Conservation (phyloP, 1,284 basidiomycete species). For the Cerioporus squamosus region DNA sequence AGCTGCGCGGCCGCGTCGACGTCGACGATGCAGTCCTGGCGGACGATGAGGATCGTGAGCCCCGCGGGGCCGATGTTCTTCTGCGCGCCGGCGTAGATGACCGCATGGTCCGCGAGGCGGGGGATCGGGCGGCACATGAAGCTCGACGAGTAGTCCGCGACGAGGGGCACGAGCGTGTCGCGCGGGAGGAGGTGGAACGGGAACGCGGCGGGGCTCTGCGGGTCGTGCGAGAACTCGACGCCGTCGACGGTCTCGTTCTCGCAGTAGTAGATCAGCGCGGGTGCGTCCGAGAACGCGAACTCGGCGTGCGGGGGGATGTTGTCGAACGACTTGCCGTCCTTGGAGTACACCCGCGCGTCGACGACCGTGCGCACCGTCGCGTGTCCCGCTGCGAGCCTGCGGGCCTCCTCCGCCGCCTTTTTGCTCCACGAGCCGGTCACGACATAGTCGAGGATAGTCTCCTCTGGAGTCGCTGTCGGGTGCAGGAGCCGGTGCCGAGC, state of each 20-base stretch:
- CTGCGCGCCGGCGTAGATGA: constrained; percentile 98
- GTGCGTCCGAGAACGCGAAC: constrained; percentile 80
- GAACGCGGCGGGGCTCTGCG: constrained; percentile 67
- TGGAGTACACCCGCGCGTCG: constrained; percentile 64
- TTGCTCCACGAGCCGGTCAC: constrained; percentile 92
- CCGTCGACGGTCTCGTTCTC: constrained; percentile 99
- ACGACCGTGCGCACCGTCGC: constrained; percentile 69
- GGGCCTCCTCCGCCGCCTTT: constrained; percentile 84
- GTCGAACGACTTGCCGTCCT: constrained; percentile 77
- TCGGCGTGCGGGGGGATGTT: constrained; percentile 75
- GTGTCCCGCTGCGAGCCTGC: constrained; percentile 54
- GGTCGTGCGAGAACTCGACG: constrained; percentile 81
- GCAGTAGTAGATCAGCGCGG: constrained; percentile 97
- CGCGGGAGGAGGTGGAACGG: constrained; percentile 77
- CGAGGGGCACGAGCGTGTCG: constrained; percentile 71
- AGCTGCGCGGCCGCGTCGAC: constrained; percentile 80
- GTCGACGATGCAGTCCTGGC: constrained; percentile 90
- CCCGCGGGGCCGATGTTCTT: constrained; percentile 98
- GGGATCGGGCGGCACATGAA: constrained; percentile 97
- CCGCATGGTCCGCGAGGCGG: constrained; percentile 83
- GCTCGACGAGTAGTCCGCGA: constrained; percentile 96
- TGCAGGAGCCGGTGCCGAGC: constrained; percentile 76
- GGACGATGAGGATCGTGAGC: constrained; percentile 91
- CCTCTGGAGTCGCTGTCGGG: constrained; percentile 56
- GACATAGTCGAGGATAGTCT: constrained; percentile 82